Conservation (phyloP, 202 grass and related monocot species). For the Digitaria exilis region DNA sequence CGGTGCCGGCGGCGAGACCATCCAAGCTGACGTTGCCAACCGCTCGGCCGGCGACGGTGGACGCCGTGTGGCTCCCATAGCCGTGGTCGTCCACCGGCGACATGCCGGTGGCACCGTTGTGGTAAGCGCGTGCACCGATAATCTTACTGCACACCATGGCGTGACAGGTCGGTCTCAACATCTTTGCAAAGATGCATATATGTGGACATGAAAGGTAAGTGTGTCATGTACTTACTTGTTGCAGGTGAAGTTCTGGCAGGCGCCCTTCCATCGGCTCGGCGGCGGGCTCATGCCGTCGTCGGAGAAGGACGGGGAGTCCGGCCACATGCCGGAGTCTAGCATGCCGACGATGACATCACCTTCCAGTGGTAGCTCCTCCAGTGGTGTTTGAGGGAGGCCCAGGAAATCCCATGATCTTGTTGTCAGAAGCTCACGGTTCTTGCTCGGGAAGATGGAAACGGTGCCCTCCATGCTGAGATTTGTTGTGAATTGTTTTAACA, state of each 20-base stretch:
- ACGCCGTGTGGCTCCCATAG: conserved; percentile 39
- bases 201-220: background rate
- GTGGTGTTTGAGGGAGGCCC: conserved; percentile 10
- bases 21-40: conserved; percentile 15
- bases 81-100: conserved; percentile 36
- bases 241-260: conserved; percentile 51
- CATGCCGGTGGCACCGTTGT: background rate
- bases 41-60: conserved; percentile 27
- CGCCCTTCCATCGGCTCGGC: conserved; percentile 48
- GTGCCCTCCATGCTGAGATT: conserved; percentile 2
- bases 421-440: background rate
- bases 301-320: conserved; percentile 45
- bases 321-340: conserved; percentile 49
- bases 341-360: conserved; percentile 51
- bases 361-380: background rate
- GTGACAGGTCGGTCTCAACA: background rate
- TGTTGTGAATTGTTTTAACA: background rate
- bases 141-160: conserved; percentile 29
- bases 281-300: conserved; percentile 42
- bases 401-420: conserved; percentile 63
- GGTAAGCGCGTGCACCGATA: conserved; percentile 36
- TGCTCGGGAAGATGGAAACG: conserved; percentile 45
- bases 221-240: conserved; percentile 31
- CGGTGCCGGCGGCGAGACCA: conserved; percentile 26
- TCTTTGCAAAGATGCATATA: background rate